Evolutionary conservation across 2,329 filamentous ascomycete genomes (phyloP), one percentile per base, ranked within the genome.

Genomic region (Dothideomycetes sp.): DNA sequence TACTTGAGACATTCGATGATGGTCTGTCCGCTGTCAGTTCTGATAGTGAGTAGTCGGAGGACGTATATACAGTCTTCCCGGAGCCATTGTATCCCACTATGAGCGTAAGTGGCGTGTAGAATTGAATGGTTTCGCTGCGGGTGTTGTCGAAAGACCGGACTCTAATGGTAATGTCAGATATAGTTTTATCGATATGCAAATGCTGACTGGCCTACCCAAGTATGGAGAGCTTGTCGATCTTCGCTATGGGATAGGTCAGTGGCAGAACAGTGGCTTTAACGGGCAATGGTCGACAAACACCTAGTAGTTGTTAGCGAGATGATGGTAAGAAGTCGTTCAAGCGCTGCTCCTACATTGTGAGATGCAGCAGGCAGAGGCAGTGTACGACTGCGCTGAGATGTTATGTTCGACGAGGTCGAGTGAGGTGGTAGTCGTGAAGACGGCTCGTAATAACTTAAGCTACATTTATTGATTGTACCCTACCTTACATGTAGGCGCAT

Each of bases 1-100:
- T 95, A 98, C 58, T 95, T 95, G 55, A 98, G 81, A 59, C 87
- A 94, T 62, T 98, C 91, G 62, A 98, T 98, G 56, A 98, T 94
- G 42, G 91, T 96, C 68, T 47, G 18, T 3, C 5, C 31, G 11
- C 14, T 12, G 16, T 42, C 16, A 43, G 40, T 75, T 44, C 31
- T 27, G n/a, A 33, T 4, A 19, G 12, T 14, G 27, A 17, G 34
- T 36, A 3, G 24, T 9, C 17, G 14, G n/a, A 34, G 18, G 19
- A 14, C 36, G 14, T 18, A 51, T 59, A 33, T 63, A 75, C 72
- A 8, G 91, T 98, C 67, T 98, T 98, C 46, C 91, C 91, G 1
- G 89, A 96, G 40, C 91, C 91, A 66, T 98, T 98, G 63, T 87
- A 85, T 43, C 91, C 91, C 43, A 98, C 93, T 50, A 98, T 98